phyloP scores from a whole-genome alignment of 2,329 filamentous ascomycete genomes.

The Aspergillus fijiensis region DNA sequence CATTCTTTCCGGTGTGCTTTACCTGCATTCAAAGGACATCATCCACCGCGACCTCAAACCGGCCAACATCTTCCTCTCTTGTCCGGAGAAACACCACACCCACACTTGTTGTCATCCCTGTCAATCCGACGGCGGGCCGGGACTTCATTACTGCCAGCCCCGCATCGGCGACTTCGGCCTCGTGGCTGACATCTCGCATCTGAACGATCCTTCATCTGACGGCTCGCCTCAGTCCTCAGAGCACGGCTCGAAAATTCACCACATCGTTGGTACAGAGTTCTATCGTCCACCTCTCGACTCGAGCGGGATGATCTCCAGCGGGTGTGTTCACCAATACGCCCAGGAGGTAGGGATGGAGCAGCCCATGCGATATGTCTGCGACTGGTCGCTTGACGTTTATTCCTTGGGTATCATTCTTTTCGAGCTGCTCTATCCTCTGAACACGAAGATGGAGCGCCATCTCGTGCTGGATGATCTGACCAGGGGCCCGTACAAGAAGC shows the following conservation, averaged over 20 bases:
- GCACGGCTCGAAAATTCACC: slow-evolving; percentile 29
- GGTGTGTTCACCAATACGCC: neutral
- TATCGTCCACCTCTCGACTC: slow-evolving; percentile 53
- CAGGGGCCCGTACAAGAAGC: slow-evolving; percentile 19
- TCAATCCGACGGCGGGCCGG: slow-evolving; percentile 23
- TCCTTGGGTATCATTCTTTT: slow-evolving; percentile 63
- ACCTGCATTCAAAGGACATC: slow-evolving; percentile 61
- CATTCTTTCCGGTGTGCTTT: slow-evolving; percentile 63
- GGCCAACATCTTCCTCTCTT: slow-evolving; percentile 64
- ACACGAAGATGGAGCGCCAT: slow-evolving; percentile 51
- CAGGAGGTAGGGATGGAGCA: slow-evolving; percentile 2
- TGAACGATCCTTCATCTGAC: slow-evolving; percentile 30
- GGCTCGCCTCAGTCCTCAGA: slow-evolving; percentile 18
- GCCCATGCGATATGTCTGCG: slow-evolving; percentile 31
- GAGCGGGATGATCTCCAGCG: neutral
- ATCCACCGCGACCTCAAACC: slow-evolving; percentile 69
- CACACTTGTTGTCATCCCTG: slow-evolving; percentile 54
- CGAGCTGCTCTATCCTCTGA: slow-evolving; percentile 59
- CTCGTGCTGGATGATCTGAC: slow-evolving; percentile 44
- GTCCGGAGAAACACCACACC: slow-evolving; percentile 49
- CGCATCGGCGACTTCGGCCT: slow-evolving; percentile 69
- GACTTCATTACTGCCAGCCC: slow-evolving; percentile 51
- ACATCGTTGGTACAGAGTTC: slow-evolving; percentile 60
- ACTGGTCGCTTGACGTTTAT: slow-evolving; percentile 60
- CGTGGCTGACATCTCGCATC: slow-evolving; percentile 54